A percentile compares a stretch with the other conserved stretches of the same genome.
Evolutionary conservation across 2,329 filamentous ascomycete species (phyloP).

Genomic region (Plectosphaerella cucumerina): DNA sequence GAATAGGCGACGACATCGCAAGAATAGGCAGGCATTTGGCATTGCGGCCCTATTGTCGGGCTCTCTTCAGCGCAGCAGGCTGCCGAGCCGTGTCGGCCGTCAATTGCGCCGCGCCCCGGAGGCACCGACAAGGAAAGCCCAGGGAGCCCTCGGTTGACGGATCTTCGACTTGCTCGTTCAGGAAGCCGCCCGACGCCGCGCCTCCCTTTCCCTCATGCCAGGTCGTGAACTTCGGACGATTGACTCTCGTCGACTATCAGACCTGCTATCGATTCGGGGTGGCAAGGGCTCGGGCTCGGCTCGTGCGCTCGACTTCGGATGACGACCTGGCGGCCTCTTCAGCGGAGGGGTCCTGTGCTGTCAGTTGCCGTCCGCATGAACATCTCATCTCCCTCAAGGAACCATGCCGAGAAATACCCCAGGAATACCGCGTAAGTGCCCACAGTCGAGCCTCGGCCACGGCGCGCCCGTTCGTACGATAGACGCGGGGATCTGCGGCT

Average conservation of each 20-base stretch:
- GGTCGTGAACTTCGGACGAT: too few species aligned
- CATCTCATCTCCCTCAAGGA: not conserved
- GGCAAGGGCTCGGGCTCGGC: not conserved
- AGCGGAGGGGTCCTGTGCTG: not conserved
- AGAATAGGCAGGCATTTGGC: not conserved
- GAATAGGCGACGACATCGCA: too few species aligned
- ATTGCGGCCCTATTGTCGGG: not conserved
- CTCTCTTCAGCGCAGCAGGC: not conserved
- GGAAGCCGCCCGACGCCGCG: too few species aligned
- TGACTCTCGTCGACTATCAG: too few species aligned
- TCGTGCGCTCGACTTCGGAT: not conserved
- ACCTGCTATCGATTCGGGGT: not conserved
- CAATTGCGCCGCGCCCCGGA: not conserved
- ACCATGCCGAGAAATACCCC: not conserved
- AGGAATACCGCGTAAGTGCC: not conserved
- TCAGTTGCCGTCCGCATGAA: not conserved
- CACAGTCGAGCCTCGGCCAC: too few species aligned
- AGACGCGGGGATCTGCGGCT: too few species aligned
- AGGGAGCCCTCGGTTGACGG: too few species aligned
- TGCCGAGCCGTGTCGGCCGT: not conserved
- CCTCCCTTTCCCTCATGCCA: too few species aligned
- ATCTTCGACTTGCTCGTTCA: too few species aligned
- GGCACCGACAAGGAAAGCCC: not conserved
- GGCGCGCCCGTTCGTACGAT: too few species aligned
- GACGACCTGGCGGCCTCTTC: not conserved